These are phyloP conservation scores for Andrographis paniculata DNA, from an alignment of 305 asterid species.

Conservation along the genomic window DNA sequence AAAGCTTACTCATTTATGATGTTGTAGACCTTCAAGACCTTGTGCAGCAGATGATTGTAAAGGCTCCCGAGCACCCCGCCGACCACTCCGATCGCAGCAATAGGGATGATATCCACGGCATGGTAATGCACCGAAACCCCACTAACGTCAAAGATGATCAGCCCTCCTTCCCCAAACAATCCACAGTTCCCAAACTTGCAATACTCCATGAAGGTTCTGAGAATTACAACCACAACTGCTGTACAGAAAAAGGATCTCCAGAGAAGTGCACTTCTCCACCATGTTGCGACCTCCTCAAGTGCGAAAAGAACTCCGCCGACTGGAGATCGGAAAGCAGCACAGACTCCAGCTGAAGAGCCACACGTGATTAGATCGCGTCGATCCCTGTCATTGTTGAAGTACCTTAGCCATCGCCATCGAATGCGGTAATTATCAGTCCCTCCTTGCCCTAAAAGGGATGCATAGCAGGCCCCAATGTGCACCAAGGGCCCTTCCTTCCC, in stretches of 20 bases:
- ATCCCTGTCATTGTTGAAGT: conserved; percentile 90
- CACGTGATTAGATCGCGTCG: conserved; percentile 72
- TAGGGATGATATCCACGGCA: conserved; percentile 57
- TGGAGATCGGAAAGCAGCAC: conserved; percentile 95
- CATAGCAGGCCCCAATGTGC: conserved; percentile 87
- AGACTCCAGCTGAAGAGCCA: conserved; percentile 83
- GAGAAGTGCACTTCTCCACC: conserved; percentile 97
- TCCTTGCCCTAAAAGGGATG: conserved; percentile 77
- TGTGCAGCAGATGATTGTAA: conserved; percentile 60
- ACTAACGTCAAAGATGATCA: conserved; percentile 88
- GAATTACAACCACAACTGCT: conserved; percentile 87
- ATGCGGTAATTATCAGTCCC: conserved; percentile 67
- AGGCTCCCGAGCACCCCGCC: conserved; percentile 87
- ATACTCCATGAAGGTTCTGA: conserved; percentile 64
- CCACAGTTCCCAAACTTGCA: conserved; percentile 78
- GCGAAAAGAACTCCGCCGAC: conserved; percentile 92
- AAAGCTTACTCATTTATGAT: conserved; percentile 54
- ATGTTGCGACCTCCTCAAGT: conserved; percentile 91
- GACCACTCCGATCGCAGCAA: conserved; percentile 59
- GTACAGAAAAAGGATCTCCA: conserved; percentile 96
- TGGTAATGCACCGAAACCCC: conserved; percentile 62
- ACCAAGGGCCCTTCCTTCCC: conserved; percentile 94
- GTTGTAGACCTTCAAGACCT: conserved; percentile 56
- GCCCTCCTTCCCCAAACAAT: conserved; percentile 82
- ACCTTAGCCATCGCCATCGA: conserved; percentile 79